A percentile compares a stretch with the other conserved stretches of the same genome.
These are phyloP conservation scores for Dioscorea zingiberensis DNA, from an alignment of 106 monocot species.

Conservation along the genomic window DNA sequence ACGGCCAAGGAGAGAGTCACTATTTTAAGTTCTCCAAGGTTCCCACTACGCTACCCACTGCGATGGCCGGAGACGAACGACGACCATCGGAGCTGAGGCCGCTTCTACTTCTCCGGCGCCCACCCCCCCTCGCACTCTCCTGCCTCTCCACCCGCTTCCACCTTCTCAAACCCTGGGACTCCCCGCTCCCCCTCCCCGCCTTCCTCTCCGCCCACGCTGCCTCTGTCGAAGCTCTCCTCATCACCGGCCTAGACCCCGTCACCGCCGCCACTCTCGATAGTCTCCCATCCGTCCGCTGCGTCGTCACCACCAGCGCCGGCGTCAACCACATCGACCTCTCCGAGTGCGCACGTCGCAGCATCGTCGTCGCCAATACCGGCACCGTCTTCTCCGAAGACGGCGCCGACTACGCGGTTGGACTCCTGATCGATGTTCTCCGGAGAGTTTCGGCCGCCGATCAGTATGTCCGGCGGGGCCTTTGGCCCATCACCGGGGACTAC, in stretches of 20 bases:
- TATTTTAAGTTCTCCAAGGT: too few species aligned
- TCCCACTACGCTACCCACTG: too few species aligned
- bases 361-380: conserved; percentile 21
- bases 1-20: too few species aligned
- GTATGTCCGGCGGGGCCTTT: conserved; percentile 13
- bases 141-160: conserved; percentile 11
- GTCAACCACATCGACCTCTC: conserved; percentile 39
- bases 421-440: conserved; percentile 29
- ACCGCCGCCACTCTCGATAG: conserved; percentile 8
- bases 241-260: conserved; percentile 9
- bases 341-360: conserved; percentile 35
- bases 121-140: not conserved
- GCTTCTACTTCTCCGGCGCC: conserved; percentile 20
- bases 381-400: conserved; percentile 16
- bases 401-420: conserved; percentile 31
- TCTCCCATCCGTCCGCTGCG: conserved; percentile 20
- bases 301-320: conserved; percentile 25
- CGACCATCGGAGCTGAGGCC: not conserved
- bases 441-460: conserved; percentile 19
- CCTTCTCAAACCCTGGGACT: conserved; percentile 15
- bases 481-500: conserved; percentile 3
- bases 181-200: conserved; percentile 7
- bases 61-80: too few species aligned
- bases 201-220: conserved; percentile 19
- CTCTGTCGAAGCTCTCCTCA: conserved; percentile 4